Evolutionary conservation across 2,329 filamentous ascomycete genomes (phyloP), one percentile per base, ranked within the genome.

Genomic region (Colletotrichum camelliae): DNA sequence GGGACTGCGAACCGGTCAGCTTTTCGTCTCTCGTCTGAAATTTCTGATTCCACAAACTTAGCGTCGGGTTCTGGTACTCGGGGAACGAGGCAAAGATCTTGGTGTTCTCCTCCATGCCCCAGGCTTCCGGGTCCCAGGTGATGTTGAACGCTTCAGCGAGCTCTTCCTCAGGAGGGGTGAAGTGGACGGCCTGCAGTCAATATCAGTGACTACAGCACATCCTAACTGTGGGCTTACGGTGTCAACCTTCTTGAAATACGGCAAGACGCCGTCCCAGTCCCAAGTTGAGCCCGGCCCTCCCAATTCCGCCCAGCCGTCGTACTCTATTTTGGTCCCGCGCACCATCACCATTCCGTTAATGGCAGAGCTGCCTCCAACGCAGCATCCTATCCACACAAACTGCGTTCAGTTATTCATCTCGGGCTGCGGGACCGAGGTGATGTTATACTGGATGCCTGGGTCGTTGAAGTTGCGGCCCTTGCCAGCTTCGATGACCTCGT

Each of bases 211-310:
- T 21, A n/a, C 5, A 31, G 1, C 76, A 33, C 24, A 13, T 15
- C 8, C 5, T 5, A 15, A n/a, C 8, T 8, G 7, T 35, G 13
- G 55, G 13, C 16, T 0, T 5, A 29, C 8, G 7, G 7, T 69
- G 8, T 16, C 31, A 35, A 84, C 86, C 79, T 88, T 88, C 35
- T 83, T 84, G 74, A 89, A 85, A 58, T 88, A 89, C 0, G 85
- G 87, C 1, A 86, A 79, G 8, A 89, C 29, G 24, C 80, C 72
- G 29, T 80, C 71, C 81, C 81, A 82, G 10, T 86, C 79, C 82
- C 85, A 88, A 16, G 80, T 82, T 86, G 86, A 89, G 8, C 84
- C 86, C 1, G 83, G 79, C 35, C 88, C 87, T 0, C 87, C 88
- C 5, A 90, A 77, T 5, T 80, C 79, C 33, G 83, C 82, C 88